phyloP scores from a whole-genome alignment of 2,329 filamentous ascomycete species.

The Lasiodiplodia theobromae region DNA sequence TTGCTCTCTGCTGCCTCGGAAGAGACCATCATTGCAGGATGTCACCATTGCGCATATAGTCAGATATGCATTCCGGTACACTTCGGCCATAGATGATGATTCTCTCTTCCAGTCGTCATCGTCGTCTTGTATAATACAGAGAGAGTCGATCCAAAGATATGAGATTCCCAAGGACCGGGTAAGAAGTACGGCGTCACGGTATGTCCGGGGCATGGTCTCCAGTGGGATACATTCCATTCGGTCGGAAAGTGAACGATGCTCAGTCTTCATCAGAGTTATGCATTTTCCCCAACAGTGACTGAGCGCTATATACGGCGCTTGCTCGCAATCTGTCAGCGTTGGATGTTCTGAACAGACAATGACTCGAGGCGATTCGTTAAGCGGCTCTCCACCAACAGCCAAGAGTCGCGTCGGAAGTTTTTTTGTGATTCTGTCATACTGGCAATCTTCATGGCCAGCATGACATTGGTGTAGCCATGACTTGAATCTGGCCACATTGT shows the following conservation, averaged over 20 bases:
- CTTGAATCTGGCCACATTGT: no score
- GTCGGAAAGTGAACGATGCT: background rate
- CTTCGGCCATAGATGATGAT: constrained; percentile 1
- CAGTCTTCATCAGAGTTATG: background rate
- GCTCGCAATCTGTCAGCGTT: no score
- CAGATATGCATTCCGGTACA: background rate
- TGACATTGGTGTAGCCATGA: no score
- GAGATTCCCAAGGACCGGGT: background rate
- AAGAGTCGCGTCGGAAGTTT: no score
- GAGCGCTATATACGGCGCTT: background rate
- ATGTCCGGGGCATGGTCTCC: constrained; percentile 31
- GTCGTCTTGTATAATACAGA: constrained; percentile 32
- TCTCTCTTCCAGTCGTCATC: constrained; percentile 19
- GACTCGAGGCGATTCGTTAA: no score
- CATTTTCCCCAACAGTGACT: background rate
- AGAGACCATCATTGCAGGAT: no score
- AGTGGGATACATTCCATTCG: background rate
- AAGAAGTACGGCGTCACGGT: constrained; percentile 73
- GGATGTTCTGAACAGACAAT: no score
- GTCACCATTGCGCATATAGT: background rate
- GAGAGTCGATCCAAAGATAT: constrained; percentile 34
- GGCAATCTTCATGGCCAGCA: no score
- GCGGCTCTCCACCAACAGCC: no score
- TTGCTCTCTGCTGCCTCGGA: no score
- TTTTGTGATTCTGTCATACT: no score